phyloP scores from a whole-genome alignment of 306 rosid genomes.

The Glycine tomentella region DNA sequence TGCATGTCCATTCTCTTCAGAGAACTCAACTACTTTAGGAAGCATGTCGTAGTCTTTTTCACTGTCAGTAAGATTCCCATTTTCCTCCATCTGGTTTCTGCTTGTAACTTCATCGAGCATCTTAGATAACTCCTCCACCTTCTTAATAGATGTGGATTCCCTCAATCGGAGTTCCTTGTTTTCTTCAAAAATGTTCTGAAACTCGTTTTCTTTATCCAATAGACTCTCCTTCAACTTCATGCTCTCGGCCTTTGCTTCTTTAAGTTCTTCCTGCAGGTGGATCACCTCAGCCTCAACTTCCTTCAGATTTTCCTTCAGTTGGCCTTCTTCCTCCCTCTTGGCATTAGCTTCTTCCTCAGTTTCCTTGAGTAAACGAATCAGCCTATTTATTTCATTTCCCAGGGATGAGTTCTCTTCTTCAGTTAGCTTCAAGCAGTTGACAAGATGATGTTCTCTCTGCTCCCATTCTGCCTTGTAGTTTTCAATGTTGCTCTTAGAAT shows the following conservation, averaged over 20 bases:
- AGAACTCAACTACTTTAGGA: conserved; percentile 93
- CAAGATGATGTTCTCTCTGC: conserved; percentile 74
- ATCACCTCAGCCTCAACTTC: conserved; percentile 94
- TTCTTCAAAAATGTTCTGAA: conserved; percentile 77
- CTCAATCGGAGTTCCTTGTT: conserved; percentile 76
- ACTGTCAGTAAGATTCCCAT: conserved; percentile 77
- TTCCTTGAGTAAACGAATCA: conserved; percentile 69
- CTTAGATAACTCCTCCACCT: conserved; percentile 82
- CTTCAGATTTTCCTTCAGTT: too few species aligned
- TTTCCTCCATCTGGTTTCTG: conserved; percentile 65
- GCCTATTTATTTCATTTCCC: conserved; percentile 73
- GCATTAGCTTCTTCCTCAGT: conserved; percentile 71
- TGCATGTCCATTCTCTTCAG: conserved; percentile 95
- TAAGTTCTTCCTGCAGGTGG: conserved; percentile 89
- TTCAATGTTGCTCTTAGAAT: conserved; percentile 57
- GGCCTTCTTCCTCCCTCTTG: conserved; percentile 80
- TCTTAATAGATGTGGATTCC: conserved; percentile 68
- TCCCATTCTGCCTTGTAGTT: conserved; percentile 81
- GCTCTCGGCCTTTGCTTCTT: conserved; percentile 72
- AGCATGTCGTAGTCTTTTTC: conserved; percentile 93
- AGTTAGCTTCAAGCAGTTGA: conserved; percentile 68
- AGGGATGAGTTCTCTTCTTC: conserved; percentile 71
- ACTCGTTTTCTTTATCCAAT: conserved; percentile 84
- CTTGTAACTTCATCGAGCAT: conserved; percentile 78
- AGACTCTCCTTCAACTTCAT: conserved; percentile 86